Evolutionary conservation across 108 stramenopile genomes (phyloP), one percentile per base, ranked within the genome.

Genomic region (Pelagomonas calceolata): DNA sequence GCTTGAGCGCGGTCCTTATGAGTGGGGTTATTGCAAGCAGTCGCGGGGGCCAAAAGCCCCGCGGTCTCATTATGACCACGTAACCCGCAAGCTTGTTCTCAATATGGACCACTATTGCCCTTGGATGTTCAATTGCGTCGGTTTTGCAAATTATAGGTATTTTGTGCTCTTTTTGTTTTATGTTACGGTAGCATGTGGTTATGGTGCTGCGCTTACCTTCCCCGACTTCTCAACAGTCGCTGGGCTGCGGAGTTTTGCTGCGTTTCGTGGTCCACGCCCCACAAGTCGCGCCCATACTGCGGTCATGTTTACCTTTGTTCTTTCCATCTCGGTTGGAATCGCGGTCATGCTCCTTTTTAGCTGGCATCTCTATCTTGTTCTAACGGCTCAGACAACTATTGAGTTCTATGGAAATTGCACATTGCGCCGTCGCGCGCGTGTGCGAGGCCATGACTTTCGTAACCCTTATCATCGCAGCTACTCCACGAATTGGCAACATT

Each of bases 21-120:
- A 93, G 75, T 93, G 92, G 92, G 80, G 86, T 26, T 93, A 75
- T 73, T 94, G 94, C 78, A 39, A 71, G 64, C 72, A 79, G 34
- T 78, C 87, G 34, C 78, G 85, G n/a, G 89, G 87, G 76, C 91
- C 89, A 44, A 95, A 95, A 79, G 90, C 93, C 36, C 93, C 93
- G 4, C 73, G 93, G 64, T 80, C 87, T 31, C 93, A 94, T 75
- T 94, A 85, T 70, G 90, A 91, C 78, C 88, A 91, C 73, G 91
- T 93, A 4, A 85, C 89, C 35, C 85, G 87, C 80, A 70, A 77
- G 30, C 81, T 92, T 33, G 92, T 97, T 7, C 80, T 94, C 43
- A 90, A 91, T 82, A 89, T 98, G 91, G 97, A 96, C 76, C 97
- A 98, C 75, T 96, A 92, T 70, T 98, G 97, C 76, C 91, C 91